phyloP scores from a whole-genome alignment of 805 yeast species.

The Metschnikowia shivogae region DNA sequence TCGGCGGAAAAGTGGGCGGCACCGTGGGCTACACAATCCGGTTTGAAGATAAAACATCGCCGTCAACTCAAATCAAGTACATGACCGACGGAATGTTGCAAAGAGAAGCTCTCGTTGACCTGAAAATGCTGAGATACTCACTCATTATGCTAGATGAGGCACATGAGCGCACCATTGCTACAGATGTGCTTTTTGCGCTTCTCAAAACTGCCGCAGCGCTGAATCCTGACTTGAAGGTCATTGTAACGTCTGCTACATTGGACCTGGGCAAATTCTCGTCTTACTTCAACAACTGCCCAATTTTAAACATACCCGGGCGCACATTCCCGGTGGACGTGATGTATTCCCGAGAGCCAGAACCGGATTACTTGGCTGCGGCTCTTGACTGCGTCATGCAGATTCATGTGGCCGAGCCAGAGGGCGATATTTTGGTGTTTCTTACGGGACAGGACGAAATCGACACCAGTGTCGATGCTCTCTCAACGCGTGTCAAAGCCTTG shows the following conservation, averaged over 20 bases:
- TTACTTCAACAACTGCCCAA: constrained; percentile 78
- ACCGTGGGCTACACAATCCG: constrained; percentile 85
- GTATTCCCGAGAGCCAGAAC: constrained; percentile 77
- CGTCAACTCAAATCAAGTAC: constrained; percentile 70
- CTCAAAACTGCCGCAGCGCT: constrained; percentile 65
- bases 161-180: constrained; percentile 91
- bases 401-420: constrained; percentile 71
- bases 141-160: constrained; percentile 96
- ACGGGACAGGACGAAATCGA: constrained; percentile 97
- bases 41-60: constrained; percentile 64
- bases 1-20: constrained; percentile 60
- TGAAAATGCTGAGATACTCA: constrained; percentile 68
- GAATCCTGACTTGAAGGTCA: constrained; percentile 70
- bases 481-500: constrained; percentile 57
- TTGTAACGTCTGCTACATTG: constrained; percentile 91
- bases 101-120: constrained; percentile 81
- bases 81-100: constrained; percentile 98
- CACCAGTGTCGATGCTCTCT: constrained; percentile 71
- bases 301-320: constrained; percentile 81
- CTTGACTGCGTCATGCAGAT: constrained; percentile 83
- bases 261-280: constrained; percentile 81
- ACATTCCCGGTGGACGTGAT: constrained; percentile 85
- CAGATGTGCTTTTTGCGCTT: constrained; percentile 86
- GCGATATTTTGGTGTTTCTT: constrained; percentile 77
- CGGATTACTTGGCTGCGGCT: constrained; percentile 80